Evolutionary conservation across 805 yeast species (phyloP).

Genomic region (Cyberlindnera americana): DNA sequence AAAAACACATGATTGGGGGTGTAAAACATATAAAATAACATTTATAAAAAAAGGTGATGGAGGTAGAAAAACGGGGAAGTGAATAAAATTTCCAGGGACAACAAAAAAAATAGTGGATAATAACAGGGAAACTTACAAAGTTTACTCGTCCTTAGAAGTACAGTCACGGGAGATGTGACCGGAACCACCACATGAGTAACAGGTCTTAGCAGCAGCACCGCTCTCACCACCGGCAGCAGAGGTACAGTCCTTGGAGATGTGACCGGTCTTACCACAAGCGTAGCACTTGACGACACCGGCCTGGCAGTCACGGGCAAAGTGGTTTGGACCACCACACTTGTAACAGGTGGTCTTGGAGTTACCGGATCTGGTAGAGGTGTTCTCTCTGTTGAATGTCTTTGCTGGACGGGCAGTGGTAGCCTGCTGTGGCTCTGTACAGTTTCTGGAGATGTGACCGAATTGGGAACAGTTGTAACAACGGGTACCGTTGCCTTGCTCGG

Average conservation of each 20-base stretch:
- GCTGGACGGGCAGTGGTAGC: conserved; percentile 19
- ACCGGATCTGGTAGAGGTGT: conserved; percentile 18
- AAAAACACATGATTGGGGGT: conserved; percentile 1
- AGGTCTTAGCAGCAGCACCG: conserved; percentile 31
- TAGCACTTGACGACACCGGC: conserved; percentile 73
- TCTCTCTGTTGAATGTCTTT: conserved; percentile 11
- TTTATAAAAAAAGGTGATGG: neutral
- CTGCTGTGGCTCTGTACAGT: conserved; percentile 53
- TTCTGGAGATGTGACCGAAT: conserved; percentile 79
- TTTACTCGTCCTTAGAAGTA: conserved; percentile 17
- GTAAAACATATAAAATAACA: neutral
- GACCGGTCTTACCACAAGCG: conserved; percentile 90
- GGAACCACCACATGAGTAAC: conserved; percentile 47
- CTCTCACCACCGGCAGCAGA: conserved; percentile 44
- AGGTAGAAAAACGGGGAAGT: neutral
- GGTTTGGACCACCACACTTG: conserved; percentile 93
- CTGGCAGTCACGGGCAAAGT: conserved; percentile 87
- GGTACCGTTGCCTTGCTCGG: conserved; percentile 48
- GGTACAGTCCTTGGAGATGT: conserved; percentile 80
- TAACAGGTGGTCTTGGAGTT: conserved; percentile 54
- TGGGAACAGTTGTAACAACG: conserved; percentile 80
- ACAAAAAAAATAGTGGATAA: conserved; percentile 4
- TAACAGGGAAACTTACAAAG: conserved; percentile 6
- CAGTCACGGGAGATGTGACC: conserved; percentile 92
- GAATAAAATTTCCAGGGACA: neutral